phyloP scores from a whole-genome alignment of 2,329 filamentous ascomycete species.

The Pseudophaeomoniella oleicola region DNA sequence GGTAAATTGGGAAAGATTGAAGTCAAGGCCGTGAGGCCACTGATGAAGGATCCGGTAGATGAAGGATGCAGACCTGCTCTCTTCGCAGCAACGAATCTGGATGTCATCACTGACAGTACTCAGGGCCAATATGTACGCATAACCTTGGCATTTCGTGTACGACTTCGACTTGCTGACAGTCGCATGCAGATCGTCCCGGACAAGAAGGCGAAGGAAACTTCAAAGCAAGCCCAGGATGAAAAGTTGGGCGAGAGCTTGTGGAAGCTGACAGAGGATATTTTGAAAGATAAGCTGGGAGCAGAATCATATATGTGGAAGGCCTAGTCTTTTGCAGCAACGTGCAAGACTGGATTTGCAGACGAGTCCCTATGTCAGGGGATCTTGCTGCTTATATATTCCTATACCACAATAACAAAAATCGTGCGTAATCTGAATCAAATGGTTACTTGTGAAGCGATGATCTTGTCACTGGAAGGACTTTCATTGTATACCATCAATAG shows the following conservation, averaged over 20 bases:
- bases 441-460: too few species aligned
- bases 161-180: too few species aligned
- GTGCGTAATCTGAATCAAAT: too few species aligned
- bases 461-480: too few species aligned
- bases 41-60: constrained; percentile 35
- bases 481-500: too few species aligned
- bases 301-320: too few species aligned
- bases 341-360: too few species aligned
- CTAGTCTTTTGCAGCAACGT: too few species aligned
- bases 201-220: constrained; percentile 28
- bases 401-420: too few species aligned
- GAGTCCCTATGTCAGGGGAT: too few species aligned
- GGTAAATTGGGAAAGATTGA: constrained; percentile 31
- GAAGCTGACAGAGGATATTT: constrained; percentile 28
- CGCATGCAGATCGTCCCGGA: constrained; percentile 38
- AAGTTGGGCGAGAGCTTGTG: constrained; percentile 29
- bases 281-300: constrained; percentile 24
- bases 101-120: constrained; percentile 27
- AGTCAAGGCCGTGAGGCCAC: constrained; percentile 26
- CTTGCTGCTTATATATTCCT: too few species aligned
- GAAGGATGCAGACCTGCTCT: constrained; percentile 32
- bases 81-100: constrained; percentile 32
- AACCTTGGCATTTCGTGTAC: too few species aligned
- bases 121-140: constrained; percentile 33
- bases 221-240: constrained; percentile 27